phyloP scores from a whole-genome alignment of 2,329 filamentous ascomycete genomes.

The Chaetomiaceae sp. region DNA sequence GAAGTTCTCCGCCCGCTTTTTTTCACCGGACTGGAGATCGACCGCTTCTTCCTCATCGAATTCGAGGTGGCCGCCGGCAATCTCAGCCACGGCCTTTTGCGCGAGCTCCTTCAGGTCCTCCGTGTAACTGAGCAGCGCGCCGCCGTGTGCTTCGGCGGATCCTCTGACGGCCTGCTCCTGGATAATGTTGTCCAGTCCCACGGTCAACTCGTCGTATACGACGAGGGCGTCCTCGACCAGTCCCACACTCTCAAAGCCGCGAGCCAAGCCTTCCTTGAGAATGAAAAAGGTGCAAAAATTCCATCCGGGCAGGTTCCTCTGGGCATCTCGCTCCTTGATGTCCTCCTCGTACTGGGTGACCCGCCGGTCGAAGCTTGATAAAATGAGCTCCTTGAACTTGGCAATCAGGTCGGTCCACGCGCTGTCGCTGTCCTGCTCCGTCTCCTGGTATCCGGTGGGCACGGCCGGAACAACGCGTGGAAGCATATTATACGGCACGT shows the following conservation, averaged over 20 bases:
- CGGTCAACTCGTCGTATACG: slow-evolving; percentile 88
- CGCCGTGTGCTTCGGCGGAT: slow-evolving; percentile 61
- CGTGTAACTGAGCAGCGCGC: slow-evolving; percentile 67
- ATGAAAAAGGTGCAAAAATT: slow-evolving; percentile 99
- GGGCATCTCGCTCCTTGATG: slow-evolving; percentile 87
- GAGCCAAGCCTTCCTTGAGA: slow-evolving; percentile 87
- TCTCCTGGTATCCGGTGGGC: slow-evolving; percentile 63
- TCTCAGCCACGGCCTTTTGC: slow-evolving; percentile 46
- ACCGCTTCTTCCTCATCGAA: slow-evolving; percentile 34
- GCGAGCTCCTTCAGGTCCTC: slow-evolving; percentile 64
- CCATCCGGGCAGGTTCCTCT: slow-evolving; percentile 86
- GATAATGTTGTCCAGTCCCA: slow-evolving; percentile 79
- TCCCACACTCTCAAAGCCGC: slow-evolving; percentile 93
- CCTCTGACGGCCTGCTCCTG: slow-evolving; percentile 63
- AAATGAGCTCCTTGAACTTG: slow-evolving; percentile 82
- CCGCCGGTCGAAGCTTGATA: slow-evolving; percentile 83
- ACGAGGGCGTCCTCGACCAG: slow-evolving; percentile 92
- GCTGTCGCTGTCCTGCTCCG: slow-evolving; percentile 70
- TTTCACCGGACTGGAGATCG: slow-evolving; percentile 34
- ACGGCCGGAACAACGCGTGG: slow-evolving; percentile 60
- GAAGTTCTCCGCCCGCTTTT: slow-evolving; percentile 36
- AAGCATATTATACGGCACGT: slow-evolving; percentile 61
- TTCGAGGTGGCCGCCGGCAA: slow-evolving; percentile 24
- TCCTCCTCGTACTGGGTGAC: slow-evolving; percentile 96
- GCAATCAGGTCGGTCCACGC: slow-evolving; percentile 80